phyloP scores from a whole-genome alignment of 441 rosid genomes.

The Kokia cookei region DNA sequence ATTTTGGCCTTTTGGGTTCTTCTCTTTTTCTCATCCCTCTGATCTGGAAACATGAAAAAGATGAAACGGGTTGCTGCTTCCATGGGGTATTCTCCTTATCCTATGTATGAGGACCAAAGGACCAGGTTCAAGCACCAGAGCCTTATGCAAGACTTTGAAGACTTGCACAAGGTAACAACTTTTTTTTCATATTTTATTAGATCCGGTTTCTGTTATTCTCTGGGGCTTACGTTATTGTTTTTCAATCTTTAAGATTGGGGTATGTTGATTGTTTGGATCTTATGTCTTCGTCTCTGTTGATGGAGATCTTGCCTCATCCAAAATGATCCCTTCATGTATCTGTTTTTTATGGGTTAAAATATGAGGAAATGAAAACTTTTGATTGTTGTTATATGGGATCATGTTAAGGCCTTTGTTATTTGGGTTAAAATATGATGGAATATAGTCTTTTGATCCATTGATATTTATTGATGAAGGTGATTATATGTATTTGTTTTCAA shows the following conservation, averaged over 20 bases:
- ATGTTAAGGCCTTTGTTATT: not conserved
- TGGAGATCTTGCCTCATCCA: not conserved
- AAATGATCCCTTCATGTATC: not conserved
- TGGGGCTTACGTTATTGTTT: constrained; percentile 6
- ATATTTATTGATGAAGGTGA: not conserved
- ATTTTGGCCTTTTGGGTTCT: not conserved
- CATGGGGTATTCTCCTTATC: constrained; percentile 24
- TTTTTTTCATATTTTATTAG: not conserved
- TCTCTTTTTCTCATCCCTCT: not conserved
- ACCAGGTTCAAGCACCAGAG: constrained; percentile 47
- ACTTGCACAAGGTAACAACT: constrained; percentile 49
- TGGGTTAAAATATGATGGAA: not conserved
- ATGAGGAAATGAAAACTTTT: not conserved
- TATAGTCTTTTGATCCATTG: not conserved
- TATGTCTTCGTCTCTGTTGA: not conserved
- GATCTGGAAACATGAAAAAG: constrained; percentile 47
- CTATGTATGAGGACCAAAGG: constrained; percentile 38
- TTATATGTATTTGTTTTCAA: not conserved
- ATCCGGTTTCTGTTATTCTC: not conserved
- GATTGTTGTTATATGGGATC: not conserved
- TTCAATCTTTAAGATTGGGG: not conserved
- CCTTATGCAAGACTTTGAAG: constrained; percentile 67
- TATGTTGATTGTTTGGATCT: not conserved
- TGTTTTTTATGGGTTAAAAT: not conserved
- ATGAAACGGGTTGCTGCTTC: constrained; percentile 11